These are phyloP conservation scores for Leccinum sublutescens DNA, from an alignment of 768 basidiomycete species.

Conservation along the genomic window DNA sequence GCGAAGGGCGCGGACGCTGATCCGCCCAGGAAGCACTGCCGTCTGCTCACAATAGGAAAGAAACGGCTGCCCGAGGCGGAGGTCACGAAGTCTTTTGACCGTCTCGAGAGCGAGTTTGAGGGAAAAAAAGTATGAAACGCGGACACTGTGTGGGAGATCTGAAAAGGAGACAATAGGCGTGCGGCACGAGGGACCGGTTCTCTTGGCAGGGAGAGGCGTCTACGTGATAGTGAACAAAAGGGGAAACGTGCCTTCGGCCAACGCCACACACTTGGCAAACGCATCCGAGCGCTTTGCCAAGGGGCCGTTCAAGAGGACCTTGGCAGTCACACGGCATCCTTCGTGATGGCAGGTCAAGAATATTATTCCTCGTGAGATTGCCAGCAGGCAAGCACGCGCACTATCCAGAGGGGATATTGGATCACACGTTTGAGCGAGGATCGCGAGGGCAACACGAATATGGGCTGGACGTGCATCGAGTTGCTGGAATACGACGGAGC, in stretches of 20 bases:
- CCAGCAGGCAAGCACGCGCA: slow-evolving; percentile 36
- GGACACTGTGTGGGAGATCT: slow-evolving; percentile 37
- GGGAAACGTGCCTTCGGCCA: slow-evolving; percentile 41
- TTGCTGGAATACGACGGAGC: slow-evolving; percentile 55
- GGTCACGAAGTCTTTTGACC: slow-evolving; percentile 32
- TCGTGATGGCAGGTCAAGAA: slow-evolving; percentile 59
- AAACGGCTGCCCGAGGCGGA: slow-evolving; percentile 55
- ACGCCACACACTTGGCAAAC: slow-evolving; percentile 59
- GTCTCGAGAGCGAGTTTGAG: neutral
- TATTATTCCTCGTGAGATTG: slow-evolving; percentile 11
- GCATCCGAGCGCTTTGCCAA: slow-evolving; percentile 41
- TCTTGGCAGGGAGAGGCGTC: slow-evolving; percentile 55
- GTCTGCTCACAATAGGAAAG: slow-evolving; percentile 54
- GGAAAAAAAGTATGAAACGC: slow-evolving; percentile 56
- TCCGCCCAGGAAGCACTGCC: slow-evolving; percentile 43
- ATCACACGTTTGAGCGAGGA: slow-evolving; percentile 48
- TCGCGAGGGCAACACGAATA: slow-evolving; percentile 38
- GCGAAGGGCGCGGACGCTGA: slow-evolving; percentile 45
- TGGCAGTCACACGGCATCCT: slow-evolving; percentile 52
- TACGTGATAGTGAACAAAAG: slow-evolving; percentile 58
- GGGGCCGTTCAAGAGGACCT: slow-evolving; percentile 57
- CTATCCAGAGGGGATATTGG: slow-evolving; percentile 48
- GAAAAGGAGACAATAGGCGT: slow-evolving; percentile 34
- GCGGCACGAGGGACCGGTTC: slow-evolving; percentile 49
- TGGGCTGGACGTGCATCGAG: slow-evolving; percentile 44